phyloP scores from a whole-genome alignment of 371 early-diverging fungal genomes.

The Homolaphlyctis polyrhiza region DNA sequence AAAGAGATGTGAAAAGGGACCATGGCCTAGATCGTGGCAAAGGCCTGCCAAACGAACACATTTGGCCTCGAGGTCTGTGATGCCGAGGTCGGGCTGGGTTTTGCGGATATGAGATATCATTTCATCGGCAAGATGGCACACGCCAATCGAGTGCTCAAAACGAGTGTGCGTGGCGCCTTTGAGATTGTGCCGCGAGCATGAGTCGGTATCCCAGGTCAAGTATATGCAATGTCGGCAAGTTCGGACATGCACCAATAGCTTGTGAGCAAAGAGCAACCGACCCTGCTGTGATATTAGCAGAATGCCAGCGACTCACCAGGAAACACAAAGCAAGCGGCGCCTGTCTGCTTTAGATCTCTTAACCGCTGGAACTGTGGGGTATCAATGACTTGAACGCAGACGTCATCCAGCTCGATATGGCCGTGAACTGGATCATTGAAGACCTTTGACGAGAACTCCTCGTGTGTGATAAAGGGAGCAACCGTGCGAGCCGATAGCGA shows the following conservation, averaged over 20 bases:
- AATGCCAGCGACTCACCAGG: conserved; percentile 50
- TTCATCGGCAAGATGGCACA: conserved; percentile 74
- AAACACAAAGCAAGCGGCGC: conserved; percentile 82
- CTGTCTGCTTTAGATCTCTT: conserved; percentile 82
- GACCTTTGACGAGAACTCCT: conserved; percentile 38
- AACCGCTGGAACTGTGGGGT: conserved; percentile 90
- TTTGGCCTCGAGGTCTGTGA: conserved; percentile 70
- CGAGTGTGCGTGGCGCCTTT: conserved; percentile 73
- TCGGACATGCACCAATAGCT: too few species aligned
- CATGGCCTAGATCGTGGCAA: conserved; percentile 93
- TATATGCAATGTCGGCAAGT: too few species aligned
- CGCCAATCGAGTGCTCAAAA: conserved; percentile 69
- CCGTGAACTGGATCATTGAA: conserved; percentile 77
- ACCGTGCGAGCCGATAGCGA: too few species aligned
- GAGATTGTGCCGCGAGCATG: too few species aligned
- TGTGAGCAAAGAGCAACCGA: too few species aligned
- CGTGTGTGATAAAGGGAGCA: too few species aligned
- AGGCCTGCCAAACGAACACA: conserved; percentile 90
- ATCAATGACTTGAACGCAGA: conserved; percentile 75
- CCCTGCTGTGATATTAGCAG: too few species aligned
- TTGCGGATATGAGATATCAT: conserved; percentile 61
- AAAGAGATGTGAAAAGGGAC: conserved; percentile 93
- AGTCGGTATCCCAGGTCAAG: too few species aligned
- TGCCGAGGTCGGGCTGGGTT: conserved; percentile 77
- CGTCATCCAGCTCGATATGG: conserved; percentile 67